Percentiles rank a stretch among this genome's conserved stretches.
phyloP scores from a whole-genome alignment of 768 basidiomycete species.

The Crucibulum laeve region DNA sequence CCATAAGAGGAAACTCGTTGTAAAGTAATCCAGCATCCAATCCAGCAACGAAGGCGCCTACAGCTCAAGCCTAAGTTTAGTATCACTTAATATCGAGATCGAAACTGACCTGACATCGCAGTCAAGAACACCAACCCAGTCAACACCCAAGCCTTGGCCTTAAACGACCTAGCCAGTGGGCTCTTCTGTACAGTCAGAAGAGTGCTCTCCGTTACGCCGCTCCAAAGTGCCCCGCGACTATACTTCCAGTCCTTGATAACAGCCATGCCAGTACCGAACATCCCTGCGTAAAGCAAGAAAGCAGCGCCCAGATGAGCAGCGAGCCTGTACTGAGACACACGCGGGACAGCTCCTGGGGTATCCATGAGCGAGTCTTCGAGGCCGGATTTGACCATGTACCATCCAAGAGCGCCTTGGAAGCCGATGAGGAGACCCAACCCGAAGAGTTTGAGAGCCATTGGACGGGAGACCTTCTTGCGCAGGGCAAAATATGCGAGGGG shows the following conservation, averaged over 20 bases:
- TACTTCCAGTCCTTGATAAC: constrained; percentile 79
- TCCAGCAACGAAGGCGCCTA: constrained; percentile 97
- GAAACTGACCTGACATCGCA: constrained; percentile 75
- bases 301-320: constrained; percentile 94
- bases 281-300: constrained; percentile 87
- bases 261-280: constrained; percentile 77
- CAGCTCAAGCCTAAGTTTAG: not conserved
- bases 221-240: constrained; percentile 53
- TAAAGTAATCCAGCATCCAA: constrained; percentile 96
- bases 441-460: constrained; percentile 59
- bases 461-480: constrained; percentile 61
- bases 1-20: constrained; percentile 98
- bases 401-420: constrained; percentile 87
- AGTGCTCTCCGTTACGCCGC: constrained; percentile 38
- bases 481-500: constrained; percentile 80
- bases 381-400: constrained; percentile 99
- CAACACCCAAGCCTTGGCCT: constrained; percentile 52
- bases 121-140: constrained; percentile 85
- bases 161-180: constrained; percentile 55
- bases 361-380: constrained; percentile 79
- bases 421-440: constrained; percentile 82
- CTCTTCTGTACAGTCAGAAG: constrained; percentile 49
- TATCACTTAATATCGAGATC: constrained; percentile 1
- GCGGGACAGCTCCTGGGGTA: constrained; percentile 80
- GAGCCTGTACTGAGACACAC: constrained; percentile 95